Evolutionary conservation across 306 rosid genomes (phyloP), one percentile per base, ranked within the genome.

Genomic region (Dryas octopetala): DNA sequence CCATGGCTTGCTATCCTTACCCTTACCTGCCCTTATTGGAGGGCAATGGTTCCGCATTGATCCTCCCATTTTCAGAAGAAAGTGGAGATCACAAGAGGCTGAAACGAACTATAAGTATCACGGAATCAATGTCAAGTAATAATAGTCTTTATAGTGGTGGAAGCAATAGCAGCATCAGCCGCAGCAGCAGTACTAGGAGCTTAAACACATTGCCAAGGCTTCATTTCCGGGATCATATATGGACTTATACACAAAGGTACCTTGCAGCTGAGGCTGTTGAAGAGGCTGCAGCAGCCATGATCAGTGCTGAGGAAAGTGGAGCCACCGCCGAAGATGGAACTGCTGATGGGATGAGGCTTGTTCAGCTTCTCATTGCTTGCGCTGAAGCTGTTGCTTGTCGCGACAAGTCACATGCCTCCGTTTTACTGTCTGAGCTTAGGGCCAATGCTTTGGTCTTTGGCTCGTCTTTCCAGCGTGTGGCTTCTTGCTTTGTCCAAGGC

Each of bases 361-460:
- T 94, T 79, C 95, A 90, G 23, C 97, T 86, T 70, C 93, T 94
- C 10, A 84, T 88, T 64, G 92, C 94, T 43, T 91, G 96, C 45
- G 98, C 97, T 2, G 97, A 94, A 68, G 98, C 98, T 0, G 97
- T 94, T 41, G 98, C 97, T 38, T 94, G 95, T 52, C 92, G 98
- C 0, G 96, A 91, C 63, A 91, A 81, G 75, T 54, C 93, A 5
- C 95, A 90, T 8, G 90, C 97, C 45, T 90, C 97, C 0, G 57
- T 70, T 7, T 76, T 94, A 62, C 78, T 91, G 26, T 86, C 94
- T 3, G 89, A 90, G 58, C 91, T 94, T 11, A 76, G 85, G 57
- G 67, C 80, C 62, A 86, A 83, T 70, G 96, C 98, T 64, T 86
- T 88, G 73, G 96, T 88, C 4, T 87, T 90, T 14, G 98, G 98